Base-by-base conservation (phyloP, 345 rosid species). In the Psidium friedrichsthalianum region DNA sequence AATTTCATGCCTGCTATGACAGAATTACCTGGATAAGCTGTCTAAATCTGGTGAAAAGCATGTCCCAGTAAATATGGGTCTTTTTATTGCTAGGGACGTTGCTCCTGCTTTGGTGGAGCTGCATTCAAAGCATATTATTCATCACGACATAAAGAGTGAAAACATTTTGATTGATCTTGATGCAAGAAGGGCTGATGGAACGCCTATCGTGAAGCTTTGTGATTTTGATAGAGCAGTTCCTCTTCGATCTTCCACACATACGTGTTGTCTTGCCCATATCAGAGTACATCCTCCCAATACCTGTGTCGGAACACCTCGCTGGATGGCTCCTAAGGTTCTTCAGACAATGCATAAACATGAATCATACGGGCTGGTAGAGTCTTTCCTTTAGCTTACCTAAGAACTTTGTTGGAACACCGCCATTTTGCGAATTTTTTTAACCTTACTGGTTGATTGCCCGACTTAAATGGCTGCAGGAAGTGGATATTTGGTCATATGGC, bases 181-280 rank as follows among this genome's bases (percentile, higher is more conserved):
- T 84, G 64, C 56, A 40, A 90, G 91, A 87, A 90, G 89, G 84
- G 88, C 90, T 86, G 94, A 93, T 49, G 93, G 94, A 83, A 90
- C 88, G 53, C 97, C 96, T 64, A 24, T 90, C 7, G 97, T 94
- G 87, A 97, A 97, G 90, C 98, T 97, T 56, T 94, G 99, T 83
- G 99, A 97, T 89, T 97, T 97, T 86, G 99, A 97, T 86, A 91
- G 95, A 90, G 99, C 99, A 25, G 95, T 97, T 58, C 99, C 99
- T 54, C 93, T 95, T 27, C 89, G 95, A 85, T 94, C 99, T 84
- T 89, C 86, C 87, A 84, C 92, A 89, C 99, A 96, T 86, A 89
- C 90, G 1, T 97, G 99, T 61, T 96, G 99, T 86, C 94, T 97
- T 89, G 94, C 93, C 59, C 99, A 96, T 86, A 82, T 86, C 6